Evolutionary conservation across 1,284 basidiomycete species (phyloP), one percentile per base, ranked within the genome.

Genomic region (Cryptococcus amylolentus): DNA sequence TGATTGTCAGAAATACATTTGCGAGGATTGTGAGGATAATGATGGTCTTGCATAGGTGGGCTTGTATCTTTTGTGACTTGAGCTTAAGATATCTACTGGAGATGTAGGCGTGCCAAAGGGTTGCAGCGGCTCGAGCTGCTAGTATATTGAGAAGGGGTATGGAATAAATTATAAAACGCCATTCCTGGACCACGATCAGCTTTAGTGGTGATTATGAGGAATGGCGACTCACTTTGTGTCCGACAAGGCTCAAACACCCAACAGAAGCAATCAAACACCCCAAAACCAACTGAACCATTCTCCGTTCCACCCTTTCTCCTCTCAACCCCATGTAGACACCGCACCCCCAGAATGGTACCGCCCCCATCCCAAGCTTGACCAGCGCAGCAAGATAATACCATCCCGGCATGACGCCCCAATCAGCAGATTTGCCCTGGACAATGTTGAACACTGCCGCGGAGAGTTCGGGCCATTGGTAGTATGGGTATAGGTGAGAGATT

Each of bases 131-230:
- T 16, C 85, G 75, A 0, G 91, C 87, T 0, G 88, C 89, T 1
- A 88, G 82, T 4, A 92, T 77, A 66, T 97, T 97, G 74, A 92
- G 80, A 0, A 86, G 69, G 0, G 95, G 93, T 0, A 97, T 82
- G 12, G 86, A 82, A 69, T 98, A 98, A 5, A 93, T 82, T 58
- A 97, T 81, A 75, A 98, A 98, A 5, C 95, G 84, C 94, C 95
- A 98, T 77, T 98, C 96, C 70, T 46, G 26, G 9, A 26, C 12
- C 44, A 20, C 16, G 18, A 46, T 16, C 16, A 46, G 44, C 44
- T 10, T 28, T 16, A 23, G 20, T 9, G 9, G 4, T 26, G 9
- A 16, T 9, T 4, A 28, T 26, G n/a, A 26, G 14, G 10, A 46
- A 23, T 6, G n/a, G n/a, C 13, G 20, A 46, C 44, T 46, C 27